Evolutionary conservation across 495 filamentous ascomycete genomes (phyloP), one percentile per base, ranked within the genome.

Genomic region (Aspergillus sparsus): DNA sequence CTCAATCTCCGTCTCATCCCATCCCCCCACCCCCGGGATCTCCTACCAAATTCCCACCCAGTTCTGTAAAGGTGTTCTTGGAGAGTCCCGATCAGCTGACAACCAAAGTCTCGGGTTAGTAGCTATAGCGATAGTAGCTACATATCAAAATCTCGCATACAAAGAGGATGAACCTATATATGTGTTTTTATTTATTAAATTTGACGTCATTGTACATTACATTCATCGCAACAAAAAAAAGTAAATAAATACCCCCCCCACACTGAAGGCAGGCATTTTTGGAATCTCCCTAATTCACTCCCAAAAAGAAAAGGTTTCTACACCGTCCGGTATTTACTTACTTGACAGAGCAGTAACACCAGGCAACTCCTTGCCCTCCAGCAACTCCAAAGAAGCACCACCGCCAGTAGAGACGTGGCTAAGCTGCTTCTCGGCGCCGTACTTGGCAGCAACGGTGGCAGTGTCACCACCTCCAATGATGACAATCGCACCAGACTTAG

Each of bases 381-480:
- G 82, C 62, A 99, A 81, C 81, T 98, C 95, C 58, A 99, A 82
- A 60, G 89, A 94, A 62, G 94, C 94, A 74, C 94, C 94, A 68
- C 94, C 94, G 64, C 94, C 94, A 34, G 94, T 99, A 39, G 91
- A 96, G 57, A 99, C 95, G 79, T 99, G 94, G 78, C 91, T 96
- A 73, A 98, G 83, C 84, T 97, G 96, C 75, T 90, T 86, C 84
- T 99, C 94, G 42, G 87, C 92, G 35, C 88, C 87, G 70, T 96
- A 98, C 83, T 99, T 97, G 71, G 93, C 93, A 53, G 95, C 94
- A 32, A 97, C 95, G 39, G 94, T 99, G 44, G 94, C 94, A 46
- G 94, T 99, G 77, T 99, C 94, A 73, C 94, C 94, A 70, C 94
- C 94, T 59, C 94, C 94, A 69, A 99, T 96, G 78, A 99, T 98